Conservation (phyloP, 345 rosid genomes). For the Sapria himalayana region DNA sequence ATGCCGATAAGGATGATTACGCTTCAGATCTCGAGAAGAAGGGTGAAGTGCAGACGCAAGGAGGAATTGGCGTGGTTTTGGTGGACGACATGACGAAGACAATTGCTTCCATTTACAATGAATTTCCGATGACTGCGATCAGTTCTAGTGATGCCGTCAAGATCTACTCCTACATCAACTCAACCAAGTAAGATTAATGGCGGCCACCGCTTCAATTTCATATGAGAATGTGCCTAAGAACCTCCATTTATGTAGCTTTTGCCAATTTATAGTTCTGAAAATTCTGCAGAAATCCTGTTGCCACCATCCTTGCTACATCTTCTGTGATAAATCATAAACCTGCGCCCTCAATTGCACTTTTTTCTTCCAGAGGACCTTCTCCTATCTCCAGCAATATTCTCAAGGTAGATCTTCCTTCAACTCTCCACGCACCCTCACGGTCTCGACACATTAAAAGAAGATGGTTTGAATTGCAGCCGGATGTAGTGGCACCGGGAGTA, state of each 20-base stretch:
- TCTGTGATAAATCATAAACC: constrained; percentile 31
- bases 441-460: not conserved
- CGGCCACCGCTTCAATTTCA: no score
- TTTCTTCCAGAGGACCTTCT: constrained; percentile 75
- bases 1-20: constrained; percentile 10
- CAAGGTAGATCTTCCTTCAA: constrained; percentile 26
- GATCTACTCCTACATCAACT: constrained; percentile 40
- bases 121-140: constrained; percentile 30
- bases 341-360: constrained; percentile 45
- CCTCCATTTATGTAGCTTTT: not conserved
- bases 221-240: not conserved
- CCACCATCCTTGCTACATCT: constrained; percentile 38
- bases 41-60: constrained; percentile 23
- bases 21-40: constrained; percentile 9
- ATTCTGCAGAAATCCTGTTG: constrained; percentile 37
- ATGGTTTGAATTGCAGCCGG: constrained; percentile 37
- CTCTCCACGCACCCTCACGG: not conserved
- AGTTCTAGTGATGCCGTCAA: constrained; percentile 29
- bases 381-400: constrained; percentile 36
- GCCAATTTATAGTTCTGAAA: not conserved
- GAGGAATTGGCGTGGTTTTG: constrained; percentile 37
- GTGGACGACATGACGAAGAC: constrained; percentile 24
- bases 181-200: constrained; percentile 48
- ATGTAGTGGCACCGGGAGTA: constrained; percentile 68
- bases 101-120: constrained; percentile 21